A percentile compares a stretch with the other conserved stretches of the same genome.
Conservation (phyloP, 2,329 filamentous ascomycete species). For the Aspergillus piperis region DNA sequence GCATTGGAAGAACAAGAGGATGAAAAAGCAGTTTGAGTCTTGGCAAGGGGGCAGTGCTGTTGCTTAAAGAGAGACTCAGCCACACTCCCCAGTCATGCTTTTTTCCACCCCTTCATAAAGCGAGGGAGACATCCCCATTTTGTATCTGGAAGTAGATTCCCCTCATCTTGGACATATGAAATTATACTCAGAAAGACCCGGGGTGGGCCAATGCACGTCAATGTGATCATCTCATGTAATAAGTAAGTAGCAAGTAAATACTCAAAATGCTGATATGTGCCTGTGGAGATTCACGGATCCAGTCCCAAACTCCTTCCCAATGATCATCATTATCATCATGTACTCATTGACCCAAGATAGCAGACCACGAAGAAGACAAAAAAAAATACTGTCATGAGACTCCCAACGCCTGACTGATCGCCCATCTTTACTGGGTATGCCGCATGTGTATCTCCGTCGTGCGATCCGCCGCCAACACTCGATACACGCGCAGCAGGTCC, state of each 20-base stretch:
- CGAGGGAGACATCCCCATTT: not conserved
- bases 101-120: not conserved
- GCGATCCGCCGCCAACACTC: conserved; percentile 7
- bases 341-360: not conserved
- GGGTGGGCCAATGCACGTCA: not conserved
- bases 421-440: not conserved
- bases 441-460: not conserved
- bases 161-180: no score
- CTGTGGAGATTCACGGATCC: not conserved
- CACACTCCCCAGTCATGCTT: not conserved
- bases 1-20: no score
- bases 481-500: conserved; percentile 10
- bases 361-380: not conserved
- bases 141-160: not conserved
- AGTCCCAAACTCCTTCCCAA: not conserved
- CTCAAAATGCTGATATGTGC: no score
- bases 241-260: not conserved
- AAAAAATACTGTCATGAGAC: not conserved
- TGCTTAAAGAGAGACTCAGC: not conserved
- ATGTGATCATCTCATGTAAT: not conserved
- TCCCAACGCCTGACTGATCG: not conserved
- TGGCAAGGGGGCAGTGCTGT: conserved; percentile 8
- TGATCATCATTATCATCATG: not conserved
- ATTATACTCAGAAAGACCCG: no score
- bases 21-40: not conserved